These are phyloP conservation scores for Rhodotorula sp. DNA, from an alignment of 1,284 basidiomycete genomes.

Conservation along the genomic window DNA sequence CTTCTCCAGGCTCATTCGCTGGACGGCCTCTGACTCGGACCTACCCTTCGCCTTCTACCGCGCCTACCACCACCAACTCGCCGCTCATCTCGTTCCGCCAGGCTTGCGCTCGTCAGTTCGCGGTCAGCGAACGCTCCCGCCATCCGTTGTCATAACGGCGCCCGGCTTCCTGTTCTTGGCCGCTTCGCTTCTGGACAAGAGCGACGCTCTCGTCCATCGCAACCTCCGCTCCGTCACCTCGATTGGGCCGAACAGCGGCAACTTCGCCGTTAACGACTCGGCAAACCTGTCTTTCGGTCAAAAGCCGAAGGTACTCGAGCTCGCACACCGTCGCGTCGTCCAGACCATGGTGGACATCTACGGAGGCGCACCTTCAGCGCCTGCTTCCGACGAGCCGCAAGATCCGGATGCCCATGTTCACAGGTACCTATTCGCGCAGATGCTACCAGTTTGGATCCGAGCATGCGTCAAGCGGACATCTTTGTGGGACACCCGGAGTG, in stretches of 20 bases:
- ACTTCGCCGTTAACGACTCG: slow-evolving; percentile 55
- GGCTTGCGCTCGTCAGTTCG: slow-evolving; percentile 36
- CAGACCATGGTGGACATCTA: slow-evolving; percentile 54
- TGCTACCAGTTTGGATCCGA: slow-evolving; percentile 54
- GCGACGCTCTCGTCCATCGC: slow-evolving; percentile 45
- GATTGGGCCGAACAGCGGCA: slow-evolving; percentile 51
- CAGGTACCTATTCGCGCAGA: slow-evolving; percentile 51
- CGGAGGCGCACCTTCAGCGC: slow-evolving; percentile 41
- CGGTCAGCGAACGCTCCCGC: slow-evolving; percentile 40
- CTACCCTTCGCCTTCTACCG: slow-evolving; percentile 57
- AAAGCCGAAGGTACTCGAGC: slow-evolving; percentile 56
- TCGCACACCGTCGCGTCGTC: slow-evolving; percentile 54
- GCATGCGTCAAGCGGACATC: slow-evolving; percentile 54
- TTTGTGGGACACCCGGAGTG: slow-evolving; percentile 55
- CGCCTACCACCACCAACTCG: slow-evolving; percentile 56
- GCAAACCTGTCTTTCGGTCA: slow-evolving; percentile 54
- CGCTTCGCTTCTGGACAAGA: slow-evolving; percentile 46
- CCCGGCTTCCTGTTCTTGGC: slow-evolving; percentile 52
- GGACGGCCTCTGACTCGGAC: slow-evolving; percentile 54
- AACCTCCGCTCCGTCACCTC: slow-evolving; percentile 47
- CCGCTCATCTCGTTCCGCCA: slow-evolving; percentile 50
- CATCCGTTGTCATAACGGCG: slow-evolving; percentile 50
- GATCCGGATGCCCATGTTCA: slow-evolving; percentile 30
- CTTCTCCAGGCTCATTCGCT: slow-evolving; percentile 44
- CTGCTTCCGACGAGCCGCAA: slow-evolving; percentile 2